Percentiles rank a stretch among this genome's conserved stretches.
Evolutionary conservation across 495 filamentous ascomycete genomes (phyloP).

Genomic region (Letharia columbiana): DNA sequence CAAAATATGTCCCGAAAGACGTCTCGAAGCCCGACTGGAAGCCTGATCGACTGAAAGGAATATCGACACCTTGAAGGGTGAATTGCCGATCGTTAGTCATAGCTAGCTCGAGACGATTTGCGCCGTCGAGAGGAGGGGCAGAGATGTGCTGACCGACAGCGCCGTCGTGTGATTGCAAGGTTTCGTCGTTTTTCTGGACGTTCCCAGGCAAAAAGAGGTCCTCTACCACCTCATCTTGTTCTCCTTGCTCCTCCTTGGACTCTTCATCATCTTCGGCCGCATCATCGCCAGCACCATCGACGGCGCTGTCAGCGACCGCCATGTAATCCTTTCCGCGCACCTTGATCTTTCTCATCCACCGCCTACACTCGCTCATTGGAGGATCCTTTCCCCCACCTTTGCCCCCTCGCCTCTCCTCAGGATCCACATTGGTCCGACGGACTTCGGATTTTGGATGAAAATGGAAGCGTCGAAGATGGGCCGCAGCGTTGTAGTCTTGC

Average conservation of each 20-base stretch:
- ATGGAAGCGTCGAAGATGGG: constrained; percentile 82
- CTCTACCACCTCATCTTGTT: not conserved
- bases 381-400: constrained; percentile 80
- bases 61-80: not conserved
- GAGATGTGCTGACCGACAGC: not conserved
- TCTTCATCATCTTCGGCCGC: not conserved
- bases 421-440: constrained; percentile 44
- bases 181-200: not conserved
- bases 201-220: not conserved
- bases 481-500: constrained; percentile 92
- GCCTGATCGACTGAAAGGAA: not conserved
- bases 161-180: not conserved
- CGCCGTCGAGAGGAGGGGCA: not conserved
- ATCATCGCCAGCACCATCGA: constrained; percentile 4
- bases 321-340: constrained; percentile 21
- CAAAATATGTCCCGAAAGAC: not conserved
- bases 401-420: constrained; percentile 61
- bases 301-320: not conserved
- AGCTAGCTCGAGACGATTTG: not conserved
- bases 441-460: constrained; percentile 59
- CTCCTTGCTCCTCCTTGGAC: not conserved
- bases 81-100: not conserved
- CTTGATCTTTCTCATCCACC: constrained; percentile 71
- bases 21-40: not conserved
- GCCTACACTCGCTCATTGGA: constrained; percentile 69